These are phyloP conservation scores for Puccinellia tenuiflora DNA, from an alignment of 176 grass and related monocot species.

Conservation along the genomic window DNA sequence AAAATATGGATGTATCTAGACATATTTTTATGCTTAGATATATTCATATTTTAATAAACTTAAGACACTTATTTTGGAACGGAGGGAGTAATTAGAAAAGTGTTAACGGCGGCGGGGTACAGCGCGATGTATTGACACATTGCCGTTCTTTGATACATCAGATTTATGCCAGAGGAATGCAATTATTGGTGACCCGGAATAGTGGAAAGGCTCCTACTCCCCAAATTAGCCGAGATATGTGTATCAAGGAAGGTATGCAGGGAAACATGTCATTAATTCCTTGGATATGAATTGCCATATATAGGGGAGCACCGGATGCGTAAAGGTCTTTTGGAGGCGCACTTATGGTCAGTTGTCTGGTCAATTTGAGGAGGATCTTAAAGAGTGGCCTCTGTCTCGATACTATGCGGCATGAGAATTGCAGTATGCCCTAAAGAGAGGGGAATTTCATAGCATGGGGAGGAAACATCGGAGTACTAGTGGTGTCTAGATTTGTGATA, in stretches of 20 bases:
- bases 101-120: no score
- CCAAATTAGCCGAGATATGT: not conserved
- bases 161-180: not conserved
- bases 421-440: no score
- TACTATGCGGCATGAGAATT: no score
- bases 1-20: no score
- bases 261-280: not conserved
- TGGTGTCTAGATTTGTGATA: no score
- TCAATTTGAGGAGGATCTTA: not conserved
- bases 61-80: no score
- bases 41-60: no score
- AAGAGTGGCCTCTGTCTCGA: no score
- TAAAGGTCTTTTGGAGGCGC: not conserved
- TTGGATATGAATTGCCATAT: not conserved
- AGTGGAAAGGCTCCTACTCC: not conserved
- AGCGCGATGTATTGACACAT: not conserved
- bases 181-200: not conserved
- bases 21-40: no score
- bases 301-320: not conserved
- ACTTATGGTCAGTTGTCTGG: not conserved
- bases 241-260: not conserved
- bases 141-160: not conserved
- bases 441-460: no score
- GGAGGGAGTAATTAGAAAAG: no score
- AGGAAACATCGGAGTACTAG: no score